Evolutionary conservation across 2,329 filamentous ascomycete species (phyloP).

Genomic region (Coleophoma eucalyptorum): DNA sequence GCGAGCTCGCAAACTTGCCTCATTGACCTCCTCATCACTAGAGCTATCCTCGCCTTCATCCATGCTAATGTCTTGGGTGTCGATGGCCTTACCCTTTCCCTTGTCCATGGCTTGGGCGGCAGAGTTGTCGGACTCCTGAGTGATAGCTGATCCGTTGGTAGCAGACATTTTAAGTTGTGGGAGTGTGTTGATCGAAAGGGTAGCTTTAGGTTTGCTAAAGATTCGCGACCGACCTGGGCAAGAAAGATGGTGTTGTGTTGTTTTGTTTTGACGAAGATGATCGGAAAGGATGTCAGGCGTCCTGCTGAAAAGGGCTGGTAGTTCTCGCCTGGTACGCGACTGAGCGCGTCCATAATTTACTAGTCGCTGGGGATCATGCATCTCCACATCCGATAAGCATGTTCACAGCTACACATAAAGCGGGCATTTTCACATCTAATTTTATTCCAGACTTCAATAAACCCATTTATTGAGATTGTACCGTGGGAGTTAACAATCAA

Average conservation of each 20-base stretch:
- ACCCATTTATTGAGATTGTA: too few relatives aligned
- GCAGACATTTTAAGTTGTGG: conserved; percentile 36
- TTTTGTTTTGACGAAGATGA: conserved; percentile 4
- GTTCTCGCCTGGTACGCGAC: too few relatives aligned
- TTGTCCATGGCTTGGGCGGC: conserved; percentile 55
- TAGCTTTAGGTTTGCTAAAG: too few relatives aligned
- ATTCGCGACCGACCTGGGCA: background rate
- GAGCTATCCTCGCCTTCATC: conserved; percentile 69
- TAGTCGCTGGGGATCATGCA: too few relatives aligned
- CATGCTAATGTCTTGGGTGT: conserved; percentile 60
- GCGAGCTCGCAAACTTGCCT: conserved; percentile 39
- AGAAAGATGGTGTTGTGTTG: background rate
- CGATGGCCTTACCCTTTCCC: conserved; percentile 81
- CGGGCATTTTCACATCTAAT: too few relatives aligned
- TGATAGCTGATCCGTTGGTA: conserved; percentile 36
- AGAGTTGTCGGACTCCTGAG: conserved; percentile 25
- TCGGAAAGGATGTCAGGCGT: too few relatives aligned
- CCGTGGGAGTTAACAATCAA: too few relatives aligned
- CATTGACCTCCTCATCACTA: conserved; percentile 64
- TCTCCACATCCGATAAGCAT: too few relatives aligned
- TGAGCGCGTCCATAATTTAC: too few relatives aligned
- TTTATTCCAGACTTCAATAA: too few relatives aligned
- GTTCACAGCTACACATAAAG: too few relatives aligned
- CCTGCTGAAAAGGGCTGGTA: too few relatives aligned
- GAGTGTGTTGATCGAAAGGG: background rate